A percentile compares a stretch with the other conserved stretches of the same genome.
phyloP scores from a whole-genome alignment of 148 eudicot species.

The Arctostaphylos glauca region DNA sequence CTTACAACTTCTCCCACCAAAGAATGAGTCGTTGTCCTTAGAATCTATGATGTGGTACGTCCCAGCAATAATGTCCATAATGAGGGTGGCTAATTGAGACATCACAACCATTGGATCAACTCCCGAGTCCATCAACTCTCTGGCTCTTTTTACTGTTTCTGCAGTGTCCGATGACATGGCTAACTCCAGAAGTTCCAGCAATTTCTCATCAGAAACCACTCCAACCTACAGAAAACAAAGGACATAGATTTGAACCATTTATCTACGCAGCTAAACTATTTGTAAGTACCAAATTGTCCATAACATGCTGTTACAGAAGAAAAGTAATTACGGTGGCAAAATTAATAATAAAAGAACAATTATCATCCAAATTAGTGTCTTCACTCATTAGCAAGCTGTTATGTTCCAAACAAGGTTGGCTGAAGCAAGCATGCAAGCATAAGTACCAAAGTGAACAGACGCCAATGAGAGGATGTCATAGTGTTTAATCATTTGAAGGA shows the following conservation, averaged over 20 bases:
- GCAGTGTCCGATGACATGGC: slow-evolving; percentile 93
- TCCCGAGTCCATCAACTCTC: slow-evolving; percentile 92
- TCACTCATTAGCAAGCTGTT: slow-evolving; percentile 2
- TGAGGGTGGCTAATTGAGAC: slow-evolving; percentile 88
- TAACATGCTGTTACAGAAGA: not conserved
- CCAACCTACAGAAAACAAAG: slow-evolving; percentile 55
- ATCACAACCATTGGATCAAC: slow-evolving; percentile 80
- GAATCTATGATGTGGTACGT: slow-evolving; percentile 57
- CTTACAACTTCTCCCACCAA: slow-evolving; percentile 77
- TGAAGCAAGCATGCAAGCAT: not conserved
- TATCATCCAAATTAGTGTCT: not conserved
- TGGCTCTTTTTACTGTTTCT: slow-evolving; percentile 86
- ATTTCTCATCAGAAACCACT: slow-evolving; percentile 82
- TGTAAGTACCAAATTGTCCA: not conserved
- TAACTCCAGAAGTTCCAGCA: slow-evolving; percentile 82
- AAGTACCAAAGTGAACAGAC: not conserved
- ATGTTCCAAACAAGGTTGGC: not conserved
- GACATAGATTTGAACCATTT: not conserved
- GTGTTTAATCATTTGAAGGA: not conserved
- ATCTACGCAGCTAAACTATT: not conserved
- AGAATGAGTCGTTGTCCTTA: slow-evolving; percentile 41
- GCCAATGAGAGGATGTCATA: not conserved
- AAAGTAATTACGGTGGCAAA: not conserved
- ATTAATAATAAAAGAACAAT: not conserved
- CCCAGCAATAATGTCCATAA: slow-evolving; percentile 93